Evolutionary conservation across 2,329 filamentous ascomycete species (phyloP), one percentile per base, ranked within the genome.

Genomic region (Mycogone perniciosa): DNA sequence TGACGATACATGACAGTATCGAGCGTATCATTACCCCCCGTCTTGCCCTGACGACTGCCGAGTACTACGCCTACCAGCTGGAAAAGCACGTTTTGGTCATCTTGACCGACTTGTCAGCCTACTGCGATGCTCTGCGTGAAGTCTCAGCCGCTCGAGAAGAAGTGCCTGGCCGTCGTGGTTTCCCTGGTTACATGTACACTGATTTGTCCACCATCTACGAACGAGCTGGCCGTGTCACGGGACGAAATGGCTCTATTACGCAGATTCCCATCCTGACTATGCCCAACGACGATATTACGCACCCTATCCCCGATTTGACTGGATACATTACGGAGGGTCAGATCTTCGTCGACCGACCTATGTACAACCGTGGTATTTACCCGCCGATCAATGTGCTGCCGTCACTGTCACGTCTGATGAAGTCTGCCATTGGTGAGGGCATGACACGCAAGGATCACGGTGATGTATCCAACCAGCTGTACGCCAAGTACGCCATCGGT

Each of bases 111-210:
- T 76, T 99, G 62, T 93, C 93, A 1, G 90, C 93, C 45, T 99
- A 99, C 80, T 99, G 95, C 71, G 93, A 99, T 71, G 95, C 93
- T 59, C 86, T 99, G 59, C 93, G 93, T 82, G 93, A 99, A 75
- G 93, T 99, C 46, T 99, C 93, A 10, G 92, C 93, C 49, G 93
- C 93, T 48, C 84, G 93, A 76, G 93, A 99, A 80, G 93, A 99
- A 84, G 93, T 99, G 40, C 93, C 93, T 38, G 93, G 93, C 80
- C 92, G 93, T 71, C 92, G 93, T 84, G 93, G 93, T 81, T 99
- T 93, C 77, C 93, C 93, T 48, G 93, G 93, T 88, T 99, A 99
- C 81, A 99, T 99, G 93, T 99, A 99, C 80, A 99, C 93, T 61
- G 95, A 99, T 83, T 88, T 99, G 84, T 96, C 93, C 54, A 99